These are phyloP conservation scores for Aphanomyces euteiches DNA, from an alignment of 352 stramenopile species.

Conservation along the genomic window DNA sequence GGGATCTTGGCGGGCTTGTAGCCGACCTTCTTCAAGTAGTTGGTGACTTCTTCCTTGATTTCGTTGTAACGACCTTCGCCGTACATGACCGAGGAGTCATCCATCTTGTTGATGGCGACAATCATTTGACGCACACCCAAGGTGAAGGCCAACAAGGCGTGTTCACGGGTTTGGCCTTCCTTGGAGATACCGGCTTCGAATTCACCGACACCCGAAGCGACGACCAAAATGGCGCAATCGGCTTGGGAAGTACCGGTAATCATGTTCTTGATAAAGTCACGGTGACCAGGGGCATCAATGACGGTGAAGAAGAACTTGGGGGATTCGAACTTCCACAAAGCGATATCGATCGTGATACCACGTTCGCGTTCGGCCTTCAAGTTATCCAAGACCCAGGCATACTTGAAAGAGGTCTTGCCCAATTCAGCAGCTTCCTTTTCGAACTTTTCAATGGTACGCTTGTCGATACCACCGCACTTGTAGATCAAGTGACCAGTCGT, in stretches of 20 bases:
- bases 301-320: constrained; percentile 96
- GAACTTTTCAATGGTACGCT: constrained; percentile 99
- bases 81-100: constrained; percentile 93
- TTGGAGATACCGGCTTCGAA: constrained; percentile 96
- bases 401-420: constrained; percentile 99
- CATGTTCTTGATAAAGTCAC: constrained; percentile 99
- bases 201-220: constrained; percentile 87
- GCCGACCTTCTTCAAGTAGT: constrained; percentile 94
- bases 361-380: constrained; percentile 97
- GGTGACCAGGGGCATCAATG: constrained; percentile 97
- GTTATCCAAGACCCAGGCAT: constrained; percentile 98
- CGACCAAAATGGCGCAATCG: constrained; percentile 96
- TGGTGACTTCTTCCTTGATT: constrained; percentile 90
- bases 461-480: constrained; percentile 98
- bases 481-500: constrained; percentile 99
- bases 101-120: constrained; percentile 99
- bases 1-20: constrained; percentile 94
- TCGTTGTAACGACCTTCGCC: constrained; percentile 90
- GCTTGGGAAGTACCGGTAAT: constrained; percentile 97
- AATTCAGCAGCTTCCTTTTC: constrained; percentile 96
- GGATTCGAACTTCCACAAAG: constrained; percentile 97
- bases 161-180: constrained; percentile 94
- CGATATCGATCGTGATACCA: constrained; percentile 97
- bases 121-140: constrained; percentile 98
- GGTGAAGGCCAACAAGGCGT: constrained; percentile 95